A percentile compares a stretch with the other conserved stretches of the same genome.
Evolutionary conservation across 2,329 filamentous ascomycete genomes (phyloP).

Genomic region (Arthrobotrys sphaeroides): DNA sequence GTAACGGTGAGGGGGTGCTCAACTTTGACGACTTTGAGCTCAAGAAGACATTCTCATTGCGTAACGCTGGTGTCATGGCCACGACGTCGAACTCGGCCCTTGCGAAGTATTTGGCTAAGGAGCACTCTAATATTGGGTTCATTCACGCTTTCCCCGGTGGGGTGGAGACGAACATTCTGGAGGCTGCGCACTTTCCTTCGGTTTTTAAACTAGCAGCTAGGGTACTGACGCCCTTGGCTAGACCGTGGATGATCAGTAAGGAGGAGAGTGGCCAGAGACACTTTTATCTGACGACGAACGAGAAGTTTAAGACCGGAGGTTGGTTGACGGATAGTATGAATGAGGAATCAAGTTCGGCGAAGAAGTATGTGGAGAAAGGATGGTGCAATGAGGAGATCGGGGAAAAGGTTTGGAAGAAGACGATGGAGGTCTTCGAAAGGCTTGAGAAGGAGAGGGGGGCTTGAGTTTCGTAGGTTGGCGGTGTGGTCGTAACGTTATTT

Average conservation of each 20-base stretch:
- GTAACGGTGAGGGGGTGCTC: constrained; percentile 59
- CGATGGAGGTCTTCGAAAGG: constrained; percentile 44
- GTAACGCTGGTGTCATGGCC: constrained; percentile 61
- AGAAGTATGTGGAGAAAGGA: constrained; percentile 14
- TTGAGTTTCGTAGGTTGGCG: background rate
- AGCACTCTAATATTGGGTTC: constrained; percentile 59
- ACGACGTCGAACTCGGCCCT: constrained; percentile 62
- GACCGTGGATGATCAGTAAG: constrained; percentile 33
- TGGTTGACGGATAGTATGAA: constrained; percentile 54
- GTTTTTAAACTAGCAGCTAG: constrained; percentile 55
- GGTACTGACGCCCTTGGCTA: constrained; percentile 55
- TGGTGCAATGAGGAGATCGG: constrained; percentile 46
- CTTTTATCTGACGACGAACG: constrained; percentile 54
- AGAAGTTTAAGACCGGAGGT: constrained; percentile 55
- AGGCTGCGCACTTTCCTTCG: constrained; percentile 58
- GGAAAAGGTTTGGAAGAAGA: constrained; percentile 55
- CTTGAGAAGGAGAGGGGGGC: constrained; percentile 38
- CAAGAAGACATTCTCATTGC: constrained; percentile 59
- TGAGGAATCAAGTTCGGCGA: constrained; percentile 38
- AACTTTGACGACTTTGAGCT: constrained; percentile 63
- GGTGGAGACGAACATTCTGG: constrained; percentile 60
- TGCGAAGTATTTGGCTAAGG: constrained; percentile 60
- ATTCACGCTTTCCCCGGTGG: constrained; percentile 62
- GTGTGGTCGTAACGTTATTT: background rate
- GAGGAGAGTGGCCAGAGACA: constrained; percentile 56